Evolutionary conservation across 176 grass and related monocot species (phyloP), one percentile per base, ranked within the genome.

Genomic region (Juncus inflexus): DNA sequence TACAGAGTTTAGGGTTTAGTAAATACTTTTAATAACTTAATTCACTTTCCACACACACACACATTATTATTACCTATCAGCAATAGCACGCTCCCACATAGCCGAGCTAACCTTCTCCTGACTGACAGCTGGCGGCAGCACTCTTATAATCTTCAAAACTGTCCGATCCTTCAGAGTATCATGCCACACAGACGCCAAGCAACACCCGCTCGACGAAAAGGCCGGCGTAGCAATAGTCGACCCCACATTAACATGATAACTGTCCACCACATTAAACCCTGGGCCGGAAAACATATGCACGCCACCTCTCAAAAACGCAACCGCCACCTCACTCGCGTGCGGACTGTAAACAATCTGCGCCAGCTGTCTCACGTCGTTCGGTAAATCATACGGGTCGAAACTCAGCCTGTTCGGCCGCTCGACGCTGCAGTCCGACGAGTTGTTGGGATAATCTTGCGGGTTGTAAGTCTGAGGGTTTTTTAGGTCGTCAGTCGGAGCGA

Each of bases 261-360:
- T 99, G 16, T 99, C 94, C 61, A 99, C 80, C 64, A 86, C 77
- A 76, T 90, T 86, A 80, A 99, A 99, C 61, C 88, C 77, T 76
- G 83, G 85, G 62, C 94, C 85, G 0, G 88, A 99, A 58, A 99
- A 99, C 65, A 99, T 92, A 64, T 99, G 88, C 69, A 99, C 94
- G 76, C 88, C 94, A 53, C 94, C 94, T 79, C 88, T 76, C 61
- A 92, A 65, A 62, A 99, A 99, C 6, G 88, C 88, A 61, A 99
- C 88, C 49, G 94, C 85, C 79, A 99, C 83, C 69, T 99, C 94
- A 73, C 88, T 83, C 54, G 85, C 94, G 66, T 99, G 88, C 68
- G 85, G 87, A 70, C 88, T 86, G 82, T 99, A 99, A 64, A 99
- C 80, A 72, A 99, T 99, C 81, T 92, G 94, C 11, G 88, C 94